Evolutionary conservation across 148 eudicot genomes (phyloP).

Genomic region (Mesembryanthemum crystallinum): DNA sequence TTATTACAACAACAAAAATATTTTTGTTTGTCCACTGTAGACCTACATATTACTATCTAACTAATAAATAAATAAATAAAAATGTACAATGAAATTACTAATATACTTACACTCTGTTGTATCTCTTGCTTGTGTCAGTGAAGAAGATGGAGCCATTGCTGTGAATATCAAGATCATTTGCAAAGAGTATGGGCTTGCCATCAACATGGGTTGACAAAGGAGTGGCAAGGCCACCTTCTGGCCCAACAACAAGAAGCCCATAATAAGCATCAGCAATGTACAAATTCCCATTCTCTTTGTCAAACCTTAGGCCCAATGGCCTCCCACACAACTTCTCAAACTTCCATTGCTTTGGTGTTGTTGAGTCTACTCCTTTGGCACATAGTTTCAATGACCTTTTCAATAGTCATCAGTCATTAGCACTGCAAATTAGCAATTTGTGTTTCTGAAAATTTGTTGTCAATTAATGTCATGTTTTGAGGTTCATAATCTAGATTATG

Average conservation of each 20-base stretch:
- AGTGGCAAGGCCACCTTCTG: constrained; percentile 76
- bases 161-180: constrained; percentile 91
- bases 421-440: background rate
- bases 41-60: background rate
- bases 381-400: constrained; percentile 76
- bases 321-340: constrained; percentile 63
- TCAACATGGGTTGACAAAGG: constrained; percentile 57
- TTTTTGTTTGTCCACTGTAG: too few species aligned
- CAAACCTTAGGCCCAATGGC: constrained; percentile 80
- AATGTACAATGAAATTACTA: background rate
- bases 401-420: background rate
- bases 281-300: constrained; percentile 51
- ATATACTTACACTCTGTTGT: constrained; percentile 74
- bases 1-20: too few species aligned
- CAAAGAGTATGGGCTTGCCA: constrained; percentile 70
- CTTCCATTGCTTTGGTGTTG: constrained; percentile 79
- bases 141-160: constrained; percentile 87
- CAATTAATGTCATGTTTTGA: background rate
- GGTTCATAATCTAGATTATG: background rate
- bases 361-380: constrained; percentile 64
- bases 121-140: constrained; percentile 85
- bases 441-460: background rate
- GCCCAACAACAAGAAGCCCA: constrained; percentile 79
- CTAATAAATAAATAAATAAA: background rate
- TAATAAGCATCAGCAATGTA: constrained; percentile 88